A percentile compares a stretch with the other conserved stretches of the same genome.
Conservation (phyloP, 108 stramenopile species). For the Mediolabrus comicus region DNA sequence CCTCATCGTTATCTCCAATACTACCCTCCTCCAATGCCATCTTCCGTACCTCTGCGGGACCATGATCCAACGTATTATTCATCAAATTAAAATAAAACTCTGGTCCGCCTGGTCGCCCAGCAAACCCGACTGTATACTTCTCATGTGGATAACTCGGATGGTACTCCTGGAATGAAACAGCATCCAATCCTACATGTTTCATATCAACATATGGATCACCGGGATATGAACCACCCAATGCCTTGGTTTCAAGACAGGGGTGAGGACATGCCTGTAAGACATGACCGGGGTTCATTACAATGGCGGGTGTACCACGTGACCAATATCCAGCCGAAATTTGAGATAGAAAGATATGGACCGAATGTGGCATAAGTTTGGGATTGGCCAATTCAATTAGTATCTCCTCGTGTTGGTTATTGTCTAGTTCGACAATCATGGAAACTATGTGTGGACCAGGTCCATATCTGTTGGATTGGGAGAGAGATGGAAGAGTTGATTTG, state of each 20-base stretch:
- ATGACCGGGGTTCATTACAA: constrained; percentile 82
- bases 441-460: constrained; percentile 41
- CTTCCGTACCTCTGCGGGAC: constrained; percentile 64
- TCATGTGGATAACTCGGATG: constrained; percentile 65
- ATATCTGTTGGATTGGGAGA: constrained; percentile 11
- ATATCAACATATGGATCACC: constrained; percentile 47
- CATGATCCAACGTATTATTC: constrained; percentile 88
- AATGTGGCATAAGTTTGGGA: constrained; percentile 48
- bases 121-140: constrained; percentile 82
- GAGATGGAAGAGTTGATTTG: no score
- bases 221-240: constrained; percentile 16
- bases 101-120: constrained; percentile 87
- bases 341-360: constrained; percentile 49
- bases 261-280: constrained; percentile 83
- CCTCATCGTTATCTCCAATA: constrained; percentile 12
- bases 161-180: constrained; percentile 85
- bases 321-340: constrained; percentile 53
- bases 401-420: constrained; percentile 21
- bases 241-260: constrained; percentile 55
- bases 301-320: constrained; percentile 63
- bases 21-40: background rate
- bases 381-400: constrained; percentile 37
- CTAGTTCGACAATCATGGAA: constrained; percentile 28
- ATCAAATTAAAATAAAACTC: constrained; percentile 86
- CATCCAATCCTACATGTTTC: constrained; percentile 44